Percentiles rank a stretch among this genome's conserved stretches.
These are phyloP conservation scores for Aspergillus haitiensis DNA, from an alignment of 495 filamentous ascomycete genomes.

Conservation along the genomic window DNA sequence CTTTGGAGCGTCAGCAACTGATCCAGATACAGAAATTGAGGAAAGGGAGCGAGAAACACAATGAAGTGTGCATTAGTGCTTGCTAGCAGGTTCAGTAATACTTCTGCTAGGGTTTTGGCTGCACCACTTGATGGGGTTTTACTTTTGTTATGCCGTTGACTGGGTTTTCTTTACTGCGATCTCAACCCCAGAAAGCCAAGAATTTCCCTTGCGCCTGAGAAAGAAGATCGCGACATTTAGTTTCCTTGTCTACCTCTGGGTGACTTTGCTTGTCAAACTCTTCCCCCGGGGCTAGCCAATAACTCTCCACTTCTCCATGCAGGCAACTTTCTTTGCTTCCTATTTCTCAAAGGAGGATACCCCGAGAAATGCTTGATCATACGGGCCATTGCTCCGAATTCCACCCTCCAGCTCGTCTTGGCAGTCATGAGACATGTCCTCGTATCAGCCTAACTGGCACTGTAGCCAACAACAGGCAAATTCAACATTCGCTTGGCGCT, in stretches of 20 bases:
- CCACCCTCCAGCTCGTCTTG: not conserved
- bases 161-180: too few species aligned
- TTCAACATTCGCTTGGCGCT: not conserved
- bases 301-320: not conserved
- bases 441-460: not conserved
- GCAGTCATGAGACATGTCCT: not conserved
- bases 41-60: conserved; percentile 8
- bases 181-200: too few species aligned
- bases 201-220: too few species aligned
- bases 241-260: too few species aligned
- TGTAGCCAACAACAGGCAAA: not conserved
- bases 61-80: not conserved
- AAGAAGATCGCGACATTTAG: too few species aligned
- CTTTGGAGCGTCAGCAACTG: conserved; percentile 26
- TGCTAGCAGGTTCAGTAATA: too few species aligned
- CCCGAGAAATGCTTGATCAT: not conserved
- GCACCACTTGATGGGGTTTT: too few species aligned
- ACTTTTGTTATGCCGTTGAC: too few species aligned
- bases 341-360: not conserved
- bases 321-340: not conserved
- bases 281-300: not conserved
- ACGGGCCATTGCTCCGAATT: not conserved
- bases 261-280: too few species aligned
- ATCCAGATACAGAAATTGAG: conserved; percentile 32
- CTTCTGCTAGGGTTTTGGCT: too few species aligned